Evolutionary conservation across 129 eudicot genomes (phyloP).

Genomic region (Chrysanthemum lavandulifolium): DNA sequence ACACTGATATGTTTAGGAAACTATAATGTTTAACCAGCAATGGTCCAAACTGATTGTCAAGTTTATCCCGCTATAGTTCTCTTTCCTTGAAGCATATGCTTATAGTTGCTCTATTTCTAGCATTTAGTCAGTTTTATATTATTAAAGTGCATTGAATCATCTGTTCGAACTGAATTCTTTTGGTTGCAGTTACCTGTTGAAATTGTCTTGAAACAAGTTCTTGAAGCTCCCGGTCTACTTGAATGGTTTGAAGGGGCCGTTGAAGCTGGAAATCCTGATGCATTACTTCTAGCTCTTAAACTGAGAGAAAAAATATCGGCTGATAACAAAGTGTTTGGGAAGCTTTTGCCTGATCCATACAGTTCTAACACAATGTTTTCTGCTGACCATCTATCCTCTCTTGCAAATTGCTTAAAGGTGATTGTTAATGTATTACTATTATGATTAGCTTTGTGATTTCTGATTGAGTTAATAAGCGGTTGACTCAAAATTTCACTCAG

Average conservation of each 20-base stretch:
- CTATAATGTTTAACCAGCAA: neutral
- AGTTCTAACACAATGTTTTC: constrained; percentile 56
- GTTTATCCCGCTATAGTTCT: neutral
- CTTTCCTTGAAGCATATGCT: constrained; percentile 3
- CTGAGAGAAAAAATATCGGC: constrained; percentile 53
- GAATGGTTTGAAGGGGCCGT: constrained; percentile 92
- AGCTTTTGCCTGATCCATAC: constrained; percentile 74
- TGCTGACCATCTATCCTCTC: constrained; percentile 53
- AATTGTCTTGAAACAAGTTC: constrained; percentile 53
- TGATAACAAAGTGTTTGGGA: constrained; percentile 56
- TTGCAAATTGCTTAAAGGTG: constrained; percentile 87
- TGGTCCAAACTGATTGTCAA: neutral
- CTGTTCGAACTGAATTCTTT: neutral
- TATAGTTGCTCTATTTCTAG: neutral
- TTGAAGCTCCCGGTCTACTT: constrained; percentile 77
- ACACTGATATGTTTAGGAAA: neutral
- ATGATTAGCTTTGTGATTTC: neutral
- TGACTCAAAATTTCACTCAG: too few species aligned
- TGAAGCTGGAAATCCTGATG: constrained; percentile 89
- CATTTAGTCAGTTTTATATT: neutral
- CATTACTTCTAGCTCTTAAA: constrained; percentile 80
- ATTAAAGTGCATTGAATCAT: neutral
- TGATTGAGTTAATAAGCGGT: too few species aligned
- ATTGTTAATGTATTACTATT: neutral
- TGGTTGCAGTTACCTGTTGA: constrained; percentile 72